Base-by-base conservation (phyloP, 495 filamentous ascomycete genomes). In the Apodospora peruviana region DNA sequence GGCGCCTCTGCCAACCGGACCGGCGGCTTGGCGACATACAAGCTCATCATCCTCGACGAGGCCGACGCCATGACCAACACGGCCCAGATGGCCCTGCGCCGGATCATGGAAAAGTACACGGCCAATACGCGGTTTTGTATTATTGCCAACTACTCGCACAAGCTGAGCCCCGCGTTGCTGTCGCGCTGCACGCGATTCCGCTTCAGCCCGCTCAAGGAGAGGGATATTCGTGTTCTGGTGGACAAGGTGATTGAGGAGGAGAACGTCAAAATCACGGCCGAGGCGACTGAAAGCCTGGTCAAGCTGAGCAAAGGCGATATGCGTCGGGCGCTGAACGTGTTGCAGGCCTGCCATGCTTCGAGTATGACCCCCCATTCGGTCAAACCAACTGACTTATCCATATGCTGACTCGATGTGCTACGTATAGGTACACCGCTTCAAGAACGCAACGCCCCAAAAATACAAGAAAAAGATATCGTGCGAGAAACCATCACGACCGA, bases 71-170 rank as follows among this genome's bases (percentile, higher is more conserved):
- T 99, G 93, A 99, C 93, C 5, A 80, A 86, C 18, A 88, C 90
- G 0, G 93, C 93, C 14, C 93, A 99, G 62, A 99, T 97, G 90
- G 93, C 93, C 0, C 76, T 99, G 22, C 82, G 93, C 52, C 73
- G 93, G 37, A 99, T 99, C 48, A 99, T 99, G 94, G 93, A 99
- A 62, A 93, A 94, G 67, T 99, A 97, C 70, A 99, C 93, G 0
- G 88, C 90, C 50, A 97, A 99, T 70, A 96, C 93, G 0, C 79
- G 93, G 43, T 99, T 99, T 69, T 96, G 91, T 70, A 89, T 99
- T 58, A 96, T 99, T 49, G 94, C 94, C 56, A 99, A 99, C 67
- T 99, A 99, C 65, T 95, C 93, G 24, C 93, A 99, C 71, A 99
- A 97, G 66, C 82, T 99, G n/a, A 91, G 88, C 5, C 91, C 93